Conservation (phyloP, 352 stramenopile species). For the Globisporangium iwayamae region DNA sequence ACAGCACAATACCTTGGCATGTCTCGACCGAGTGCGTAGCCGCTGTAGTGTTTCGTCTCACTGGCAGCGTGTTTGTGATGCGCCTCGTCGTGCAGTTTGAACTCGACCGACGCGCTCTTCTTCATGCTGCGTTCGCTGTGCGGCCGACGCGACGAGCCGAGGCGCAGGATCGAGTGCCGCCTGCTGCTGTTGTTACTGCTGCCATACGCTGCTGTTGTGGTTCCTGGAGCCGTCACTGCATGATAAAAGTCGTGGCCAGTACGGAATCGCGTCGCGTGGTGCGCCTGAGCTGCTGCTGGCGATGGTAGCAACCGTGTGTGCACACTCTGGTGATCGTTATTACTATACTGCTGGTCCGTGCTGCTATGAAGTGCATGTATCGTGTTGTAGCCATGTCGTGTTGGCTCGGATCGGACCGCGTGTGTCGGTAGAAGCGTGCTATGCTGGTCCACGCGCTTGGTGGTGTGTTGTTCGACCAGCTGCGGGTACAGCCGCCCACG, state of each 20-base stretch:
- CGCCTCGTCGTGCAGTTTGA: constrained; percentile 48
- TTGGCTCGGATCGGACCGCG: constrained; percentile 9
- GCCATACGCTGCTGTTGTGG: not conserved
- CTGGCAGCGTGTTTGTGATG: constrained; percentile 22
- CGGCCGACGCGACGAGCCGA: constrained; percentile 35
- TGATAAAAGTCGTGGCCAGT: constrained; percentile 4
- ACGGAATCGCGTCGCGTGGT: not conserved
- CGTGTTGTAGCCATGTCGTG: constrained; percentile 4
- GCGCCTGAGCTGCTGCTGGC: not conserved
- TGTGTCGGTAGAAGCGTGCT: not conserved
- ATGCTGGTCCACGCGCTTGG: not conserved
- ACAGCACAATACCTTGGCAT: constrained; percentile 35
- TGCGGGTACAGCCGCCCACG: not conserved
- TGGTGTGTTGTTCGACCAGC: not conserved
- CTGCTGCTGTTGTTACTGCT: constrained; percentile 19
- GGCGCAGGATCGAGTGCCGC: constrained; percentile 61
- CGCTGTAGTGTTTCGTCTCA: constrained; percentile 25
- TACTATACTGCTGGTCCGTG: not conserved
- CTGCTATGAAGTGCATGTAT: not conserved
- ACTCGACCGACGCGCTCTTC: constrained; percentile 75
- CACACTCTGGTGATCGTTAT: constrained; percentile 4
- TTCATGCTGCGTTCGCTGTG: constrained; percentile 28
- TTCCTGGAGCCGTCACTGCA: not conserved
- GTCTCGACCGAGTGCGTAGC: constrained; percentile 35
- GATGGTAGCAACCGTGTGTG: constrained; percentile 10